Percentiles rank a stretch among this genome's conserved stretches.
Evolutionary conservation across 805 yeast genomes (phyloP).

Genomic region (Kodamaea laetipori): DNA sequence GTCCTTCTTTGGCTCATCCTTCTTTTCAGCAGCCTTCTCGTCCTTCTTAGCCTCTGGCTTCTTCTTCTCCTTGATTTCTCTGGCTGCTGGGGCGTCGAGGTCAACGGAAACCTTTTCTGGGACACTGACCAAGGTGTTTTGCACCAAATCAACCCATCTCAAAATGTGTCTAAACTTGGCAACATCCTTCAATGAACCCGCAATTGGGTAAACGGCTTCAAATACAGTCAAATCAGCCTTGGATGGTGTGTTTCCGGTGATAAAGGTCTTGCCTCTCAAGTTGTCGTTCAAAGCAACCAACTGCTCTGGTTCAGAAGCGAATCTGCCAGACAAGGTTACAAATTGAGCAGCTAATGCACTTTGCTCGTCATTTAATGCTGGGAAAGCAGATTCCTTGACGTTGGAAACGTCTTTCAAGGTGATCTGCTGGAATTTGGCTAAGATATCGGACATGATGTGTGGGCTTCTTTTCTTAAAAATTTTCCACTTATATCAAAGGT

Average conservation of each 20-base stretch:
- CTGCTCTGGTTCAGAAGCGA: slow-evolving; percentile 46
- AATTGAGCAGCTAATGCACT: slow-evolving; percentile 78
- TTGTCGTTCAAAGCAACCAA: slow-evolving; percentile 59
- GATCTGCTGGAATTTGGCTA: slow-evolving; percentile 31
- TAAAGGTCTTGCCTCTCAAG: slow-evolving; percentile 68
- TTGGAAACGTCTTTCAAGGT: slow-evolving; percentile 29
- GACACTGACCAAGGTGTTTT: slow-evolving; percentile 61
- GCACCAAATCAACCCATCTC: slow-evolving; percentile 92
- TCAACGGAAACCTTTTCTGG: slow-evolving; percentile 59
- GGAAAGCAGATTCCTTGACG: slow-evolving; percentile 25
- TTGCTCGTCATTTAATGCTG: slow-evolving; percentile 47
- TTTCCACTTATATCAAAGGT: slow-evolving; percentile 3
- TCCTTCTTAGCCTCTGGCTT: slow-evolving; percentile 35
- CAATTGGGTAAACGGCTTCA: slow-evolving; percentile 62
- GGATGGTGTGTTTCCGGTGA: slow-evolving; percentile 67
- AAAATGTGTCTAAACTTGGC: slow-evolving; percentile 76
- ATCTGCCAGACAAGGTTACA: slow-evolving; percentile 66
- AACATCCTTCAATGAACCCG: slow-evolving; percentile 54
- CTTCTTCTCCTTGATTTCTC: slow-evolving; percentile 70
- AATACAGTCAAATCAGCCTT: slow-evolving; percentile 73
- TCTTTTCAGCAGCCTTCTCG: slow-evolving; percentile 19
- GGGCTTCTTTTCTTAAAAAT: slow-evolving; percentile 10
- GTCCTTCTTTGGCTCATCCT: slow-evolving; percentile 40
- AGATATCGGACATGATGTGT: slow-evolving; percentile 32
- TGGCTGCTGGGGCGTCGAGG: slow-evolving; percentile 64